These are phyloP conservation scores for Echium plantagineum DNA, from an alignment of 257 asterid genomes.

Conservation along the genomic window DNA sequence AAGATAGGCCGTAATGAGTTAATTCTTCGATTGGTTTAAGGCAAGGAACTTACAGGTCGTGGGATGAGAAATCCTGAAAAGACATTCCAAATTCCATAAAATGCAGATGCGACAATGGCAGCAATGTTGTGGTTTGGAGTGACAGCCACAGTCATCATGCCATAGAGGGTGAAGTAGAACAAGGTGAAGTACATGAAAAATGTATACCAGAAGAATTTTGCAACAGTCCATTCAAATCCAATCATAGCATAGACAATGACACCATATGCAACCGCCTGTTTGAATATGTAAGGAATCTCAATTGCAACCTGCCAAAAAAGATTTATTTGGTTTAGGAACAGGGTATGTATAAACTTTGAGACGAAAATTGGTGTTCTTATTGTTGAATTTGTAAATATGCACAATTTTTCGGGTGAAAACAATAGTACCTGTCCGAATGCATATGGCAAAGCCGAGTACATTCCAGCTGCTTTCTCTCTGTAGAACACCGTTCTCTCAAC, in stretches of 20 bases:
- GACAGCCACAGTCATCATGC: not conserved
- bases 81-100: not conserved
- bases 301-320: not conserved
- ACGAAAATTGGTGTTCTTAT: not conserved
- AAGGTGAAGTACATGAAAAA: not conserved
- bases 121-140: not conserved
- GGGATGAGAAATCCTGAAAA: not conserved
- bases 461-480: not conserved
- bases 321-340: not conserved
- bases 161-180: not conserved
- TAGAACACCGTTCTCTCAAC: not conserved
- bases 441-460: not conserved
- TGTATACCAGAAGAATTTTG: not conserved
- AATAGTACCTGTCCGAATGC: not conserved
- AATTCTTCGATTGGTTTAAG: not conserved
- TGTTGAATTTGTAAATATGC: not conserved
- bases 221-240: not conserved
- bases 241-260: not conserved
- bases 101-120: not conserved
- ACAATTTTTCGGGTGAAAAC: not conserved
- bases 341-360: not conserved
- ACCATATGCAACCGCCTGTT: not conserved
- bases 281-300: not conserved
- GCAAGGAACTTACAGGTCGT: not conserved
- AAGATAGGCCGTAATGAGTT: not conserved